These are phyloP conservation scores for Cucurbita maxima DNA, from an alignment of 306 rosid genomes.

Conservation along the genomic window DNA sequence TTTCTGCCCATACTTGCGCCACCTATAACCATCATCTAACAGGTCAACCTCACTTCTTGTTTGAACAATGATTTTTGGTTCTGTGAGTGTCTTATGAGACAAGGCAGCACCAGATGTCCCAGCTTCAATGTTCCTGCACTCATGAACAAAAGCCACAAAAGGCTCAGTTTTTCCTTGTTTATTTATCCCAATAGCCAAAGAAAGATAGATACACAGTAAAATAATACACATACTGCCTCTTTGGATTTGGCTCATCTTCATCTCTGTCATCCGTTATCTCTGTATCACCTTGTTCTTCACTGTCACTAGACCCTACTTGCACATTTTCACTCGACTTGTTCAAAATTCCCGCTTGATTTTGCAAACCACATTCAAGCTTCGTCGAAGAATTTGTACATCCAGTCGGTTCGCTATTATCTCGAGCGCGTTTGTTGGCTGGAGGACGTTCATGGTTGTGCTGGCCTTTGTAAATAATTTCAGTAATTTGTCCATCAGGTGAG, in stretches of 20 bases:
- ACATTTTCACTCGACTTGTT: constrained; percentile 27
- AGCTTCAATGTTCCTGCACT: constrained; percentile 53
- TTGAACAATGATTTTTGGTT: constrained; percentile 90
- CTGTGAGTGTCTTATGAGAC: constrained; percentile 73
- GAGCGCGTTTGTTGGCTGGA: constrained; percentile 50
- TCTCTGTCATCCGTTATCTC: constrained; percentile 47
- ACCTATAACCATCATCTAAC: constrained; percentile 86
- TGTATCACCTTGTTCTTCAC: constrained; percentile 45
- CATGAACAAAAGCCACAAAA: background rate
- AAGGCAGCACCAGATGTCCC: constrained; percentile 41
- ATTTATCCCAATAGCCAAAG: background rate
- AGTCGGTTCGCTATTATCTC: constrained; percentile 46
- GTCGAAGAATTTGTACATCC: constrained; percentile 32
- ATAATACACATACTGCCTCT: constrained; percentile 28
- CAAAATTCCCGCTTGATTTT: constrained; percentile 34
- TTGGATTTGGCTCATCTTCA: constrained; percentile 55
- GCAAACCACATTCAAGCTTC: constrained; percentile 43
- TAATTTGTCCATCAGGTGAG: constrained; percentile 67
- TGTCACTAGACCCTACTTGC: constrained; percentile 44
- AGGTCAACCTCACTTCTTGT: constrained; percentile 95
- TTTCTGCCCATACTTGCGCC: constrained; percentile 98
- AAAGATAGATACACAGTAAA: background rate
- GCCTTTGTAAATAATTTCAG: constrained; percentile 89
- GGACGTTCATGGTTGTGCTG: constrained; percentile 87
- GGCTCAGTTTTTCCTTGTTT: background rate